A percentile compares a stretch with the other conserved stretches of the same genome.
Conservation (phyloP, 2,329 filamentous ascomycete species). For the Tolypocladium ovalisporum region DNA sequence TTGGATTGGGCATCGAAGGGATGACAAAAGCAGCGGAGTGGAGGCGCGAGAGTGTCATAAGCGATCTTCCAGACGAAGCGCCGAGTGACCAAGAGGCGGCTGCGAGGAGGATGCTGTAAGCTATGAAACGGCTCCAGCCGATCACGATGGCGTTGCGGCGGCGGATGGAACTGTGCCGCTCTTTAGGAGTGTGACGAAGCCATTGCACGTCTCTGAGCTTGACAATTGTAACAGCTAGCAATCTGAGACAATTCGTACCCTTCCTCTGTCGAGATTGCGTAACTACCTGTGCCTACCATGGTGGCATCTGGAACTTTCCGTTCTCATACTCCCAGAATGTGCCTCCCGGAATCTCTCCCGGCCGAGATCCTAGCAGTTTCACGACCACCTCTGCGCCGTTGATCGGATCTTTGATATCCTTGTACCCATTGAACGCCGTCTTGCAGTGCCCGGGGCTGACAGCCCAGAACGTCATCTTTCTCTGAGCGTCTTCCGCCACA, state of each 20-base stretch:
- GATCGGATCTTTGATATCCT: not conserved
- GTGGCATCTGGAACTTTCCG: not conserved
- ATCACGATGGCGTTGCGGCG: constrained; percentile 17
- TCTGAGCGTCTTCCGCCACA: not conserved
- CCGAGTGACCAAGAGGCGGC: constrained; percentile 19
- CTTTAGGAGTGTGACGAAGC: not conserved
- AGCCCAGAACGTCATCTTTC: constrained; percentile 8
- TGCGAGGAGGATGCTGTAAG: constrained; percentile 23
- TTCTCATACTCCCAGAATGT: not conserved
- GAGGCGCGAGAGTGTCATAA: constrained; percentile 30
- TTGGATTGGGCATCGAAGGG: constrained; percentile 46
- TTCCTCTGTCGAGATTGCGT: not conserved
- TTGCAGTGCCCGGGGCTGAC: too few species aligned
- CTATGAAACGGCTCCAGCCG: not conserved
- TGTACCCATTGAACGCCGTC: constrained; percentile 9
- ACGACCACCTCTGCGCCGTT: not conserved
- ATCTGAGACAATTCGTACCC: not conserved
- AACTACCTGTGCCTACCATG: not conserved
- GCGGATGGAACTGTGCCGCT: constrained; percentile 9
- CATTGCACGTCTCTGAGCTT: not conserved
- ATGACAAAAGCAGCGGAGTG: constrained; percentile 25
- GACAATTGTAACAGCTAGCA: not conserved
- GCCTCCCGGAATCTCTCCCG: not conserved
- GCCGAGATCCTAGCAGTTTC: not conserved
- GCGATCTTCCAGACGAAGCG: constrained; percentile 17